These are phyloP conservation scores for Phytophthora constricta DNA, from an alignment of 352 stramenopile species.

Conservation along the genomic window DNA sequence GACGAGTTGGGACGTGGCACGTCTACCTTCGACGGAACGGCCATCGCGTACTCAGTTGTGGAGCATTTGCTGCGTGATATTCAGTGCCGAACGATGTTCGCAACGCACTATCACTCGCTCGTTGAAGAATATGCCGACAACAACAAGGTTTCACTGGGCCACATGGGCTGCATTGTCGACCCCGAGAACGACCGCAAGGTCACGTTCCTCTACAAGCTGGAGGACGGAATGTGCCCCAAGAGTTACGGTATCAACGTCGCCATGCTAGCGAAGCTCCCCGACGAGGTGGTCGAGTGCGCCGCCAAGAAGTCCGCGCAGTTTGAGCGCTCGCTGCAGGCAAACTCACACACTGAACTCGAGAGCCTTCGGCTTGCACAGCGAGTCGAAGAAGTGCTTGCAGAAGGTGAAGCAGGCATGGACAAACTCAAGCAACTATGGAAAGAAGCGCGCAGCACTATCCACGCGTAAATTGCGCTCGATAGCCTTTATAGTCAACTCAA, in stretches of 20 bases:
- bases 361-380: slow-evolving; percentile 27
- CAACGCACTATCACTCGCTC: slow-evolving; percentile 98
- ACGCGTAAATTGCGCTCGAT: background rate
- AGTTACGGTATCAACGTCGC: slow-evolving; percentile 99
- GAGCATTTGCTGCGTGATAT: slow-evolving; percentile 90
- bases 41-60: slow-evolving; percentile 97
- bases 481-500: background rate
- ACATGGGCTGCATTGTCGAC: slow-evolving; percentile 88
- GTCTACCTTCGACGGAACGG: slow-evolving; percentile 98
- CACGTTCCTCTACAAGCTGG: slow-evolving; percentile 99
- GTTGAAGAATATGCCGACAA: slow-evolving; percentile 86
- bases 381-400: slow-evolving; percentile 34
- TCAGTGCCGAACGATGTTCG: slow-evolving; percentile 97
- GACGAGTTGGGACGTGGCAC: slow-evolving; percentile 99
- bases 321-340: slow-evolving; percentile 69
- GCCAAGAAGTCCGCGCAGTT: slow-evolving; percentile 93
- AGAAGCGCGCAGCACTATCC: slow-evolving; percentile 28
- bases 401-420: slow-evolving; percentile 40
- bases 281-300: slow-evolving; percentile 94
- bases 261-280: slow-evolving; percentile 96
- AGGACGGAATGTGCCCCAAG: slow-evolving; percentile 96
- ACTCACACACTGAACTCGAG: slow-evolving; percentile 36
- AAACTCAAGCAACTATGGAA: slow-evolving; percentile 44
- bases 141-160: slow-evolving; percentile 65
- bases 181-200: slow-evolving; percentile 92